Evolutionary conservation across 129 eudicot genomes (phyloP).

Genomic region (Calendula officinalis): DNA sequence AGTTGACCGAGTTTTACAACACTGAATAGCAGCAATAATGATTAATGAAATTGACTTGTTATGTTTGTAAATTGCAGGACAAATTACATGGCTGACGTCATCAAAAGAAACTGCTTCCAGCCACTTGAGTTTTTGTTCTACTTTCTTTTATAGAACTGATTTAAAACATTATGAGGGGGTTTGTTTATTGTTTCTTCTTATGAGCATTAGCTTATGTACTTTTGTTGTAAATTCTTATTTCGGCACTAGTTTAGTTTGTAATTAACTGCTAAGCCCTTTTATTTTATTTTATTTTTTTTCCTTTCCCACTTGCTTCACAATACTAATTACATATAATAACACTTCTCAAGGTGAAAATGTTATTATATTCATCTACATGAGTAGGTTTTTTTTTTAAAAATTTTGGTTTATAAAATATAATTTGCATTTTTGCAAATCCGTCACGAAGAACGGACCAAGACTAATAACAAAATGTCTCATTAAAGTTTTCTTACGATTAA

Average conservation of each 20-base stretch:
- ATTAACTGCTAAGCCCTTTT: slow-evolving; percentile 2
- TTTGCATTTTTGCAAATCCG: too few species aligned
- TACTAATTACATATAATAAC: too few species aligned
- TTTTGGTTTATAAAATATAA: too few species aligned
- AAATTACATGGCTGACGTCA: slow-evolving; percentile 23
- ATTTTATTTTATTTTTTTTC: neutral
- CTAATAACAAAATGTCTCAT: too few species aligned
- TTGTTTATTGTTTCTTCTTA: neutral
- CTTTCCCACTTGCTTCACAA: neutral
- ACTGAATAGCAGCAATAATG: too few species aligned
- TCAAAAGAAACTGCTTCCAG: slow-evolving; percentile 16
- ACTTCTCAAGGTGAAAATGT: too few species aligned
- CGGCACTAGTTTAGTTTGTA: slow-evolving; percentile 22
- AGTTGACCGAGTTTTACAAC: too few species aligned
- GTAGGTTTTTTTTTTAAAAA: too few species aligned
- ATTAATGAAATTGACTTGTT: neutral
- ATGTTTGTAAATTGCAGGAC: slow-evolving; percentile 17
- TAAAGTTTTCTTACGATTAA: too few species aligned
- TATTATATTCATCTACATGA: too few species aligned
- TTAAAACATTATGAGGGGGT: slow-evolving; percentile 9
- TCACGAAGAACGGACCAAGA: too few species aligned
- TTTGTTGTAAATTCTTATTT: slow-evolving; percentile 26
- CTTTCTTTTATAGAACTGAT: neutral
- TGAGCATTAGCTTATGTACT: slow-evolving; percentile 12
- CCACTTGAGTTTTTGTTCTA: neutral